Evolutionary conservation across 208 protist species (phyloP), one percentile per base, ranked within the genome.

Genomic region (Leishmania tropica): DNA sequence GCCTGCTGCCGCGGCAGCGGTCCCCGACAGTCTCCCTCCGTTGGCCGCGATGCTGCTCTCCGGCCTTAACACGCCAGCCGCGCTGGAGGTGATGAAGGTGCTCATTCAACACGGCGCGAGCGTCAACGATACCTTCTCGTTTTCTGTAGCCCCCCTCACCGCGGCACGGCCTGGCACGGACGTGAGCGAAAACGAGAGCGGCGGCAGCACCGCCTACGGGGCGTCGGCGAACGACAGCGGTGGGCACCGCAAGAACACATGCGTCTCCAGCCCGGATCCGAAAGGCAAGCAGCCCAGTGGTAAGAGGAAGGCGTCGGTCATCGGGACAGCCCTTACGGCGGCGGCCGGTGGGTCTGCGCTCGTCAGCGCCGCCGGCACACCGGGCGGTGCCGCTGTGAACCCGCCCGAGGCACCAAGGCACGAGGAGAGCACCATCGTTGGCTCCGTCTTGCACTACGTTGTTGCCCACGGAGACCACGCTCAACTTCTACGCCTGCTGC

Each of bases 401-500:
- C 24, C 35, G 17, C 42, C 67, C 64, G 76, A 73, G 58, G 62
- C 76, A 31, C 76, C 76, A 21, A 4, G 58, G n/a, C 53, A 81
- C 1, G 75, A 81, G 48, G 78, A 76, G 31, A 13, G 10, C 37
- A 72, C 45, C 13, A 78, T 83, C 35, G 60, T 78, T 4, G 93
- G 93, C 6, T 91, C 91, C 0, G 37, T 96, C n/a, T 56, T 96
- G 81, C 93, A 96, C 81, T 92, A 93, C 70, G 80, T 95, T n/a
- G 88, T 96, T 47, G 85, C 87, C 62, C 82, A 89, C 56, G 87
- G 87, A 28, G 92, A 96, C 56, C 88, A 89, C 64, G 83, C 81
- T 15, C 86, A 91, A 37, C 81, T 96, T 70, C 74, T 94, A 54
- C 87, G 91, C 54, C 80, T 94, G 37, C 90, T 96, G 19, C 79